Evolutionary conservation across 2,329 filamentous ascomycete genomes (phyloP), one percentile per base, ranked within the genome.

Genomic region (Dactylonectria estremocensis): DNA sequence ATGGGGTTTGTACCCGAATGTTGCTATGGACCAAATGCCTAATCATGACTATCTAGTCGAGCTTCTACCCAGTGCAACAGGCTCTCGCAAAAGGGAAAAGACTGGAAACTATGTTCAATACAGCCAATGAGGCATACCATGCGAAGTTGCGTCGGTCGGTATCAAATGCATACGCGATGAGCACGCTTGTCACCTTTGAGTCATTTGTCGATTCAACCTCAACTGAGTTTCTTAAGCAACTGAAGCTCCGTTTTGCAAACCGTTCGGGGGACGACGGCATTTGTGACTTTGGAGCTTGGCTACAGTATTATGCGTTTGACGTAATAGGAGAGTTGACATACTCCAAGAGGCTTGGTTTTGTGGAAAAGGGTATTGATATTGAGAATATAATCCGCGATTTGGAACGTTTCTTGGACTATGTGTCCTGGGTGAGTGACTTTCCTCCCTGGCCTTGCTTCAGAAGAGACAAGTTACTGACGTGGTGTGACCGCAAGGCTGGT

Each of bases 321-420:
- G 92, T 94, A 11, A 94, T 94, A 68, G 92, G 92, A 14, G 90
- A 93, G 69, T 87, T 94, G 76, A 94, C 92, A 0, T 94, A 93
- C 83, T 90, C 88, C 75, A 93, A 93, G 77, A 85, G 91, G 0
- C 86, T 94, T 64, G 93, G 93, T 0, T 95, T 95, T 72, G 80
- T 95, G 1, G 92, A 95, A 77, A 86, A 87, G 73, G 90, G 93
- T 59, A 85, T 90, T 77, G 92, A 95, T 72, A 88, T 95, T 37
- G 91, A 93, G 67, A 91, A 91, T 2, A 94, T 94, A 58, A 87
- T 94, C 14, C 81, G 79, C 1, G 92, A 92, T 75, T 80, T 93
- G 5, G 84, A 83, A 9, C 84, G 84, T 22, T 85, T 93, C 56
- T 89, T 94, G 73, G 86, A 89, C 70, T 94, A 94, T 71, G 90